These are phyloP conservation scores for Xylariaceae sp. DNA, from an alignment of 2,329 filamentous ascomycete genomes.

Conservation along the genomic window DNA sequence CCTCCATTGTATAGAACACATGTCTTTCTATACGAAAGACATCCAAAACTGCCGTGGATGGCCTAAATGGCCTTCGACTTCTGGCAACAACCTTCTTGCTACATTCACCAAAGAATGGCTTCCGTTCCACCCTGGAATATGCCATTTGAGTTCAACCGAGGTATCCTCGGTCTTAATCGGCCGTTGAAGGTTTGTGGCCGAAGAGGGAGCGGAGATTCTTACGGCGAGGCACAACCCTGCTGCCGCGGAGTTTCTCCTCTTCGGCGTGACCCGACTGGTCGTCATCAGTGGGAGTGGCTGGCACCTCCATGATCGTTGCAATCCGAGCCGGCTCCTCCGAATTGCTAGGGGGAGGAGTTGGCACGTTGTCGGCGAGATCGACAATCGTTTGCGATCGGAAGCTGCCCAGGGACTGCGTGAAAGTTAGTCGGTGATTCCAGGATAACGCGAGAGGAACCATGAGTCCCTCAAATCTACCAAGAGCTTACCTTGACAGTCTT, in stretches of 20 bases:
- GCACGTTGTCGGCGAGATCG: slow-evolving; percentile 22
- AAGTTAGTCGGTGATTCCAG: slow-evolving; percentile 18
- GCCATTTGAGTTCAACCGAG: not conserved
- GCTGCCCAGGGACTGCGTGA: slow-evolving; percentile 29
- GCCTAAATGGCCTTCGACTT: too few relatives aligned
- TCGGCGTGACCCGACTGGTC: slow-evolving; percentile 19
- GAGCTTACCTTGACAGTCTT: slow-evolving; percentile 27
- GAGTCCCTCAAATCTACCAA: not conserved
- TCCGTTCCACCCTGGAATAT: not conserved
- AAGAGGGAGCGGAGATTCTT: slow-evolving; percentile 32
- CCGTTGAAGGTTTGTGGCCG: slow-evolving; percentile 14
- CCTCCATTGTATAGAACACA: too few relatives aligned
- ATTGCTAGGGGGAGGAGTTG: slow-evolving; percentile 30
- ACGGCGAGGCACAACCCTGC: slow-evolving; percentile 26
- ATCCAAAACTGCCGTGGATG: too few relatives aligned
- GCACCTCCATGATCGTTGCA: slow-evolving; percentile 28
- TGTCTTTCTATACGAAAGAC: too few relatives aligned
- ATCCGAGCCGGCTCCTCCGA: slow-evolving; percentile 28
- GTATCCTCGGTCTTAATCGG: slow-evolving; percentile 12
- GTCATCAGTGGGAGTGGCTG: slow-evolving; percentile 30
- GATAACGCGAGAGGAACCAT: not conserved
- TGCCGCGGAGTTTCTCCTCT: slow-evolving; percentile 20
- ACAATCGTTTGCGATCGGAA: slow-evolving; percentile 29
- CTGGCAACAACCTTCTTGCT: too few relatives aligned
- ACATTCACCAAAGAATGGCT: not conserved